These are phyloP conservation scores for Mycena venus DNA, from an alignment of 768 basidiomycete genomes.

Conservation along the genomic window DNA sequence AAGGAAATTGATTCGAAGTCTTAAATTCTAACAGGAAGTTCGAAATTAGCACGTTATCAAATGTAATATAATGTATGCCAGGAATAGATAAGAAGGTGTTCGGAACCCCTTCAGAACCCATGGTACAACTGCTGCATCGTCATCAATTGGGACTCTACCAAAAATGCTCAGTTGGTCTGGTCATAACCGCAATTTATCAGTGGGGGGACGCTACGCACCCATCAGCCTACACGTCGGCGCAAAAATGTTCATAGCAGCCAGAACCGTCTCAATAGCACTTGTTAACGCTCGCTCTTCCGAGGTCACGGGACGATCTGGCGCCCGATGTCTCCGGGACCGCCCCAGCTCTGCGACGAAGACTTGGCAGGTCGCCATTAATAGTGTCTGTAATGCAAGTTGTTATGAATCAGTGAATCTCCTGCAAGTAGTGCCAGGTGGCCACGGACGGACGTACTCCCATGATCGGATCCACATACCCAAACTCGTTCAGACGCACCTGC, in stretches of 20 bases:
- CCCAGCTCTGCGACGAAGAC: conserved; percentile 26
- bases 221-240: conserved; percentile 23
- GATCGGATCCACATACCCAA: conserved; percentile 27
- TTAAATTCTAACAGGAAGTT: too few species aligned
- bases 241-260: conserved; percentile 27
- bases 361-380: conserved; percentile 29
- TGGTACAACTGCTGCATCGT: conserved; percentile 16
- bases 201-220: background rate
- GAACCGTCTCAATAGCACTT: too few species aligned
- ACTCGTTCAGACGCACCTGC: background rate
- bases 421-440: too few species aligned
- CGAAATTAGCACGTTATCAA: too few species aligned
- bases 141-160: conserved; percentile 13
- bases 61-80: too few species aligned
- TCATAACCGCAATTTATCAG: too few species aligned
- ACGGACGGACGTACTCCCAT: conserved; percentile 23
- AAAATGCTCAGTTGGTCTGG: background rate
- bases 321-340: conserved; percentile 1
- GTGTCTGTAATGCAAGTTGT: background rate
- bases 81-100: too few species aligned
- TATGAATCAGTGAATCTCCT: too few species aligned
- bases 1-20: too few species aligned
- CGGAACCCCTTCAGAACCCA: too few species aligned
- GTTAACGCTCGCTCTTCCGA: conserved; percentile 5
- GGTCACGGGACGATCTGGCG: background rate